Percentiles rank a stretch among this genome's conserved stretches.
These are phyloP conservation scores for Penicillium samsonianum DNA, from an alignment of 495 filamentous ascomycete genomes.

Conservation along the genomic window DNA sequence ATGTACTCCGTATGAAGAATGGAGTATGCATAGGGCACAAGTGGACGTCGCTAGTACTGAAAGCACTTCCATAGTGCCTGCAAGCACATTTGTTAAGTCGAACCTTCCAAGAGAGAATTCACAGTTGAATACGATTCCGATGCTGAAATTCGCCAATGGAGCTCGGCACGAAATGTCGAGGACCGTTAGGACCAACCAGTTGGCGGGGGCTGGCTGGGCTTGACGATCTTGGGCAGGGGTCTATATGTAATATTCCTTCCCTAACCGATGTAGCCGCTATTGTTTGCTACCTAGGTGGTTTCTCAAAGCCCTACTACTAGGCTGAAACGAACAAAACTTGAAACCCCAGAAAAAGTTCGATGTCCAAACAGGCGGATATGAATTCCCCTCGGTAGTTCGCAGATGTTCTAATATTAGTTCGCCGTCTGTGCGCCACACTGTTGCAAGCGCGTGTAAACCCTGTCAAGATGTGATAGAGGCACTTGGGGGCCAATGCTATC, in stretches of 20 bases:
- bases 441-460: constrained; percentile 18
- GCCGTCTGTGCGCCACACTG: constrained; percentile 12
- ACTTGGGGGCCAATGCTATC: constrained; percentile 11
- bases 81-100: not conserved
- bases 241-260: not conserved
- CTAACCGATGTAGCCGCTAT: not conserved
- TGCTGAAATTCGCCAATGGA: not conserved
- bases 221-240: not conserved
- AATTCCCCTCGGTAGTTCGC: constrained; percentile 6
- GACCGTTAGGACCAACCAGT: not conserved
- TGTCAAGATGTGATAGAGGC: constrained; percentile 15
- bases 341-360: not conserved
- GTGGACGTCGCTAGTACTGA: not conserved
- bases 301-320: not conserved
- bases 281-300: not conserved
- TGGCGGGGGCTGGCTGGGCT: not conserved
- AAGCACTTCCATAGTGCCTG: not conserved
- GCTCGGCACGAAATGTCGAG: not conserved
- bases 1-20: not conserved
- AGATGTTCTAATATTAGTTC: constrained; percentile 18
- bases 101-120: constrained; percentile 1
- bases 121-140: not conserved
- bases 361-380: not conserved
- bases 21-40: not conserved
- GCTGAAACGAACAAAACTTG: not conserved